Evolutionary conservation across 2,329 filamentous ascomycete genomes (phyloP), one percentile per base, ranked within the genome.

Genomic region (Fusarium transvaalense): DNA sequence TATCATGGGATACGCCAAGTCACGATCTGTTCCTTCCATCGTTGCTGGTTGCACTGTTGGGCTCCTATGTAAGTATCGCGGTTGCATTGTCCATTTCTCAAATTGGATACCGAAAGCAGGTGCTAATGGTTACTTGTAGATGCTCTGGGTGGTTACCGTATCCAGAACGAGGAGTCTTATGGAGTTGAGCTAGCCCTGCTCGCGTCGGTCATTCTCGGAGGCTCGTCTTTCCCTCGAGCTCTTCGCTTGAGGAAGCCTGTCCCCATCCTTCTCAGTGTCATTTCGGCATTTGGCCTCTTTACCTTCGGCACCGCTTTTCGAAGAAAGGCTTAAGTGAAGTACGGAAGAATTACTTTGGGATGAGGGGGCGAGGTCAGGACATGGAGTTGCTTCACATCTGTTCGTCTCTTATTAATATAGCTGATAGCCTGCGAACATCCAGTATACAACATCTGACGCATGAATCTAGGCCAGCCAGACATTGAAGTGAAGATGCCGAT

Each of bases 101-200:
- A 37, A 37, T 17, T 37, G 14, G 34, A 17, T 9, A 37, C 34
- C 29, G 27, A 31, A 21, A 14, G n/a, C 17, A 29, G 32, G 23
- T 41, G 12, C 19, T 38, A 32, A 50, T 43, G 19, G 5, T 23
- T 6, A 27, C 43, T 38, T 32, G 35, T 66, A 88, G 86, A 99
- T 80, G 89, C 89, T 25, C 83, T 97, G 42, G 93, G 93, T 67
- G 94, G 91, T 69, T 90, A 92, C 76, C 92, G 94, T 61, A 89
- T 97, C 67, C 89, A 91, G 74, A 90, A 89, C 73, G 84, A 86
- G 64, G 86, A 93, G 77, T 78, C 92, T 5, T 97, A 96, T 78
- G 96, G 95, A 66, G 82, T 97, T 71, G 96, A 98, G 81, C 83
- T 97, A 42, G 92, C 91, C n/a, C 86, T 99, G 12, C 84, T 97